These are phyloP conservation scores for Kalmusia sp. DNA, from an alignment of 2,329 filamentous ascomycete species.

Conservation along the genomic window DNA sequence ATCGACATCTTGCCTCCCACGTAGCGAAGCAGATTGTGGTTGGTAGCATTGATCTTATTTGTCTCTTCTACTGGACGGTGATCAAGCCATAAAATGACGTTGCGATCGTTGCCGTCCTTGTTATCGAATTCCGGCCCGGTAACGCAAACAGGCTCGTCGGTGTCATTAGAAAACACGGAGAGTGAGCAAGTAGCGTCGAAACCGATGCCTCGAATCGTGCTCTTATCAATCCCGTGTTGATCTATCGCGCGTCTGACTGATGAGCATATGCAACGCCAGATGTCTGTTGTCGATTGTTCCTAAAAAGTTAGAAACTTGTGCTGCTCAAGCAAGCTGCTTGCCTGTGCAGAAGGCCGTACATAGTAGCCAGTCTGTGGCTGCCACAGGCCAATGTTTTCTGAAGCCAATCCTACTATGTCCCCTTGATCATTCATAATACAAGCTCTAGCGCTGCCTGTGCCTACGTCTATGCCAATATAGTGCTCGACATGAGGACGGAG, in stretches of 20 bases:
- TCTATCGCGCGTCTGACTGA: conserved; percentile 83
- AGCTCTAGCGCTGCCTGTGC: conserved; percentile 91
- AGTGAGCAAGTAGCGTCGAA: conserved; percentile 99
- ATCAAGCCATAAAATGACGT: conserved; percentile 97
- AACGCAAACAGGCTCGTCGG: conserved; percentile 88
- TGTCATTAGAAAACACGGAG: conserved; percentile 86
- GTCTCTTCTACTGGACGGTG: conserved; percentile 92
- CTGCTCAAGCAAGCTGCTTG: neutral
- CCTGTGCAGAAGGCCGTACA: conserved; percentile 40
- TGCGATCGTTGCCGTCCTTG: conserved; percentile 82
- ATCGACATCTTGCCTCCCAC: conserved; percentile 98
- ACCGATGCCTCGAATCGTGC: conserved; percentile 84
- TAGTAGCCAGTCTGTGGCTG: conserved; percentile 63
- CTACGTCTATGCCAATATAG: conserved; percentile 91
- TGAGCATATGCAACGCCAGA: conserved; percentile 92
- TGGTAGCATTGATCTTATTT: conserved; percentile 88
- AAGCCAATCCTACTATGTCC: conserved; percentile 74
- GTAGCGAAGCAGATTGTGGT: conserved; percentile 92
- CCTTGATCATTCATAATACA: conserved; percentile 93
- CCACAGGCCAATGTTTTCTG: conserved; percentile 61
- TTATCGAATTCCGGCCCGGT: conserved; percentile 84
- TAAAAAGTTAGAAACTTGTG: conserved; percentile 46
- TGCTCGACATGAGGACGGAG: conserved; percentile 64
- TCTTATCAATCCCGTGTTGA: conserved; percentile 79
- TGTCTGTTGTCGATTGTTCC: conserved; percentile 98